Percentiles rank a stretch among this genome's conserved stretches.
phyloP scores from a whole-genome alignment of 495 filamentous ascomycete genomes.

The Neurospora discreta region DNA sequence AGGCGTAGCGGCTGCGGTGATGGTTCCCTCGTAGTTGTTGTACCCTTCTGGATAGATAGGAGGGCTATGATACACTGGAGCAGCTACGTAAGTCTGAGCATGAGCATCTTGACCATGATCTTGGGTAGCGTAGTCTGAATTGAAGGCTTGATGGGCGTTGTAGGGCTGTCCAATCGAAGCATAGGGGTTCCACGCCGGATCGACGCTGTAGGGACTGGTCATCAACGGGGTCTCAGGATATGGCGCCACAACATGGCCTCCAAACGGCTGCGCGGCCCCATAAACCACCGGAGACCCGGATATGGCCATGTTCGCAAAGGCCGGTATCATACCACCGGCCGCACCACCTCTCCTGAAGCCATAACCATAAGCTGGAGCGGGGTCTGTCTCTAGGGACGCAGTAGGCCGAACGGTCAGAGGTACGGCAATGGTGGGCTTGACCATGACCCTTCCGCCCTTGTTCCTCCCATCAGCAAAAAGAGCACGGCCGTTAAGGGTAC shows the following conservation, averaged over 20 bases:
- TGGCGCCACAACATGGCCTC: not conserved
- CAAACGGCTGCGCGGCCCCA: not conserved
- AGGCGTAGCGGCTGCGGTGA: not conserved
- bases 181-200: not conserved
- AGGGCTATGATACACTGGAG: not conserved
- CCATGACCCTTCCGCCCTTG: not conserved
- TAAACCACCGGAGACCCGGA: not conserved
- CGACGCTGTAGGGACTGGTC: not conserved
- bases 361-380: not conserved
- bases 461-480: slow-evolving; percentile 13
- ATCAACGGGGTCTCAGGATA: not conserved
- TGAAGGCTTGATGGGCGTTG: not conserved
- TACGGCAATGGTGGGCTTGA: slow-evolving; percentile 1
- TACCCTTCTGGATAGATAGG: not conserved
- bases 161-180: not conserved
- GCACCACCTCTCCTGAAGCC: not conserved
- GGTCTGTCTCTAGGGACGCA: not conserved
- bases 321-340: not conserved
- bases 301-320: not conserved
- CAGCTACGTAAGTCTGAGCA: not conserved
- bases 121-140: not conserved
- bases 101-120: not conserved
- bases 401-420: not conserved
- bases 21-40: not conserved
- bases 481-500: slow-evolving; percentile 8